Conservation (phyloP, 2,329 filamentous ascomycete species). For the Pezicula rhizophila region DNA sequence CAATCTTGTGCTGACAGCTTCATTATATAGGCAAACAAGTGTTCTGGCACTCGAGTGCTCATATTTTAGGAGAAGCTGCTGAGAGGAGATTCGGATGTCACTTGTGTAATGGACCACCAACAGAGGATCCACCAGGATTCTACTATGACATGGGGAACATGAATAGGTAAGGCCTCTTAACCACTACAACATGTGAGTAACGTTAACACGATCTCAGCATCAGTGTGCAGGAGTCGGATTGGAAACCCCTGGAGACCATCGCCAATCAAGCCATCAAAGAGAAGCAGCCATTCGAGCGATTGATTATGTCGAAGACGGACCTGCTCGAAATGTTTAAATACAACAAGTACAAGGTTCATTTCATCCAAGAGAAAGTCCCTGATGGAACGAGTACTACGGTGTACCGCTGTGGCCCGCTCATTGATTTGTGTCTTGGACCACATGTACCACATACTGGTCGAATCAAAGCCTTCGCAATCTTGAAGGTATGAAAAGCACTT, state of each 20-base stretch:
- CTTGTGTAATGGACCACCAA: constrained; percentile 83
- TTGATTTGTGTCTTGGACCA: constrained; percentile 91
- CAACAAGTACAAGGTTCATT: constrained; percentile 98
- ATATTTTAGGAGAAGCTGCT: constrained; percentile 82
- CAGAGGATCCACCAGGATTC: constrained; percentile 41
- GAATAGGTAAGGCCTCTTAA: too few species aligned
- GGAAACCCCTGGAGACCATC: constrained; percentile 76
- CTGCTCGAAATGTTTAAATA: constrained; percentile 94
- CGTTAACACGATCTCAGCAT: too few species aligned
- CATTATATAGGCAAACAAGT: constrained; percentile 86
- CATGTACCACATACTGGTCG: constrained; percentile 90
- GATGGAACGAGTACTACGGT: constrained; percentile 90
- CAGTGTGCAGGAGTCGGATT: too few species aligned
- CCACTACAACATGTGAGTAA: too few species aligned
- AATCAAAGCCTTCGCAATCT: constrained; percentile 90
- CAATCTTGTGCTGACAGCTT: too few species aligned
- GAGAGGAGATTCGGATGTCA: constrained; percentile 82
- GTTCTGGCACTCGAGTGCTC: constrained; percentile 92
- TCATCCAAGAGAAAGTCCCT: constrained; percentile 87
- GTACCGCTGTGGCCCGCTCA: constrained; percentile 83
- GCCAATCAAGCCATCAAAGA: constrained; percentile 86
- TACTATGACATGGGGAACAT: constrained; percentile 99
- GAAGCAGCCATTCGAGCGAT: constrained; percentile 88
- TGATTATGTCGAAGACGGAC: constrained; percentile 84
- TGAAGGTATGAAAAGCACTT: too few species aligned